Evolutionary conservation across 768 basidiomycete genomes (phyloP).

Genomic region (Grammothele lineata): DNA sequence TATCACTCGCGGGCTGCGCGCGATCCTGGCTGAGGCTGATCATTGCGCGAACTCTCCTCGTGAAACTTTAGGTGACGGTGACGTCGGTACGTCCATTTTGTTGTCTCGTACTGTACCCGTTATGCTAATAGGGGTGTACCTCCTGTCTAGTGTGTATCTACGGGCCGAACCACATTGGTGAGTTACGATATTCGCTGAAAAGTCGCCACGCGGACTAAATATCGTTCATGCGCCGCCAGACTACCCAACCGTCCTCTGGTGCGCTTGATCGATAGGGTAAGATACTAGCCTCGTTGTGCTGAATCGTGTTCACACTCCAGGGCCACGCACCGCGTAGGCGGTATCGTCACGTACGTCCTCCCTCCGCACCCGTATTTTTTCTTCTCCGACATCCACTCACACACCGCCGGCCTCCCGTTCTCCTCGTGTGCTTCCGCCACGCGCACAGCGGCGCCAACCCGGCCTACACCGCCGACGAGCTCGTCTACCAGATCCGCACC

Average conservation of each 20-base stretch:
- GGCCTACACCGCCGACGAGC: constrained; percentile 27
- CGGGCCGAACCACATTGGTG: constrained; percentile 60
- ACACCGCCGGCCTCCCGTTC: too few relatives aligned
- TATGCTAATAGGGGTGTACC: too few relatives aligned
- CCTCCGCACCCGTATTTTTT: too few relatives aligned
- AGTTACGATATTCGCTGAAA: constrained; percentile 1
- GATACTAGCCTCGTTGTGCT: too few relatives aligned
- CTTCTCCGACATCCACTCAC: too few relatives aligned
- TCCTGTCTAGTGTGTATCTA: constrained; percentile 61
- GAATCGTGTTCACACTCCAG: constrained; percentile 13
- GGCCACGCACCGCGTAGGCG: constrained; percentile 54
- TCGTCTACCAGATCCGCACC: constrained; percentile 26
- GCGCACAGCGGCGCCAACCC: constrained; percentile 27
- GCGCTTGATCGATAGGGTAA: neutral
- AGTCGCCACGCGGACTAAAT: too few relatives aligned
- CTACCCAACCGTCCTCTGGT: constrained; percentile 25
- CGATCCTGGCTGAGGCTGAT: too few relatives aligned
- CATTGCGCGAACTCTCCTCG: neutral
- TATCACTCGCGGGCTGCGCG: too few relatives aligned
- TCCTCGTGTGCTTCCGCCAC: neutral
- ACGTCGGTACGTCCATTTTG: constrained; percentile 42
- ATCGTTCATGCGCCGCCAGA: constrained; percentile 7
- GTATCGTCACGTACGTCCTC: constrained; percentile 49
- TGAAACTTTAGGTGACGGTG: constrained; percentile 36
- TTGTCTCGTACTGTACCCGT: too few relatives aligned